phyloP scores from a whole-genome alignment of 2,329 filamentous ascomycete genomes.

The Colletotrichum tamarilloi region DNA sequence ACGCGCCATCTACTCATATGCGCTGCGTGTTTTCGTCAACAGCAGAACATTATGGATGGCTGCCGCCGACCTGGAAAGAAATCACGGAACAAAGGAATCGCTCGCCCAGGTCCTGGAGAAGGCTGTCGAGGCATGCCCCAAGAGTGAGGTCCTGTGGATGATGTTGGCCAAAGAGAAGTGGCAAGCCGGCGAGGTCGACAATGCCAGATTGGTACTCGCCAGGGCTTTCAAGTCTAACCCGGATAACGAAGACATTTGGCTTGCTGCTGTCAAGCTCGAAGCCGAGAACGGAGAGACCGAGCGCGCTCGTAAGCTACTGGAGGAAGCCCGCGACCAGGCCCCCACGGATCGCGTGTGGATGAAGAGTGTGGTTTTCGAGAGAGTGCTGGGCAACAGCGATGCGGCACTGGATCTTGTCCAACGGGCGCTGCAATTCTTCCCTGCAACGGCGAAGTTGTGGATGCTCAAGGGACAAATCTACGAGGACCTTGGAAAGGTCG shows the following conservation, averaged over 20 bases:
- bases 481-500: slow-evolving; percentile 80
- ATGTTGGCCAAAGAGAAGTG: slow-evolving; percentile 95
- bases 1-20: slow-evolving; percentile 91
- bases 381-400: slow-evolving; percentile 82
- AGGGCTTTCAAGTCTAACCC: slow-evolving; percentile 95
- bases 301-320: slow-evolving; percentile 83
- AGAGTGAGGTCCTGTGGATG: slow-evolving; percentile 93
- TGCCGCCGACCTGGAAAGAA: slow-evolving; percentile 90
- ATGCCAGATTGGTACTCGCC: slow-evolving; percentile 85
- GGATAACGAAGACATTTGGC: slow-evolving; percentile 98
- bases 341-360: slow-evolving; percentile 98
- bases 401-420: slow-evolving; percentile 88
- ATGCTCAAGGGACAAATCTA: slow-evolving; percentile 99
- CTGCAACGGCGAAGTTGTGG: slow-evolving; percentile 88
- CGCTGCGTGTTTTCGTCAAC: slow-evolving; percentile 88
- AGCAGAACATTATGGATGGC: slow-evolving; percentile 91
- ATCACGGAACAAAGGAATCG: slow-evolving; percentile 85
- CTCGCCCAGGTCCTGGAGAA: slow-evolving; percentile 90
- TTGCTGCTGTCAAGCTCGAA: slow-evolving; percentile 95
- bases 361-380: slow-evolving; percentile 93
- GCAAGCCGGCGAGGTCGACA: slow-evolving; percentile 88
- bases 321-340: slow-evolving; percentile 85
- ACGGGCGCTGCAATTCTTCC: slow-evolving; percentile 87
- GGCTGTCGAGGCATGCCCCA: slow-evolving; percentile 91
- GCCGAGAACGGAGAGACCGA: slow-evolving; percentile 87